Evolutionary conservation across 2,329 filamentous ascomycete genomes (phyloP).

Genomic region (Lasiodiplodia citricola): DNA sequence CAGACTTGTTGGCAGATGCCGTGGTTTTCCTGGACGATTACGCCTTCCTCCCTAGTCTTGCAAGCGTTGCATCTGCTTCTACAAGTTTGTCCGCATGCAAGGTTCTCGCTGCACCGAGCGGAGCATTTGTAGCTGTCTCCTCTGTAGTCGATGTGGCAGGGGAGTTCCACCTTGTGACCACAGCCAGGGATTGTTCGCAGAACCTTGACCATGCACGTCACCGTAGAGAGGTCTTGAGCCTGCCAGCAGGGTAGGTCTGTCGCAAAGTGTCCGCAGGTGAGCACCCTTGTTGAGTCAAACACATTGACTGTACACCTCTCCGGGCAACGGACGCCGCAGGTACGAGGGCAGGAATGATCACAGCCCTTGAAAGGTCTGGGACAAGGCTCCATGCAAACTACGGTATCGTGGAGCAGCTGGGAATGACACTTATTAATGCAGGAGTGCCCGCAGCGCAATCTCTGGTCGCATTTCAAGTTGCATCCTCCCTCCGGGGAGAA

Average conservation of each 20-base stretch:
- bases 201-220: conserved; percentile 58
- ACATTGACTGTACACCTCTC: conserved; percentile 32
- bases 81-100: conserved; percentile 10
- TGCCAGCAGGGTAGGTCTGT: conserved; percentile 31
- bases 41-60: conserved; percentile 40
- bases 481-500: conserved; percentile 42
- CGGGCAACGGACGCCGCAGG: conserved; percentile 37
- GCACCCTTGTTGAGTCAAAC: conserved; percentile 29
- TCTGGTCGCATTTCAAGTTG: conserved; percentile 31
- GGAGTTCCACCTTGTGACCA: conserved; percentile 56
- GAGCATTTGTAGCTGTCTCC: conserved; percentile 53
- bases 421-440: conserved; percentile 41
- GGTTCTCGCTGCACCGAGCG: conserved; percentile 50
- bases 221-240: conserved; percentile 49
- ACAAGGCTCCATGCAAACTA: conserved; percentile 37
- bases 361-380: conserved; percentile 35
- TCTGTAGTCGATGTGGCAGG: conserved; percentile 58
- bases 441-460: conserved; percentile 38
- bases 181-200: conserved; percentile 60
- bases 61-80: neutral
- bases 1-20: conserved; percentile 55
- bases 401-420: conserved; percentile 36
- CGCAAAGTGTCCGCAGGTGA: conserved; percentile 39
- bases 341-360: conserved; percentile 36
- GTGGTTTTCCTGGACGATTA: conserved; percentile 45